Percentiles rank a stretch among this genome's conserved stretches.
These are phyloP conservation scores for Fraxinus baroniana DNA, from an alignment of 305 asterid genomes.

Conservation along the genomic window DNA sequence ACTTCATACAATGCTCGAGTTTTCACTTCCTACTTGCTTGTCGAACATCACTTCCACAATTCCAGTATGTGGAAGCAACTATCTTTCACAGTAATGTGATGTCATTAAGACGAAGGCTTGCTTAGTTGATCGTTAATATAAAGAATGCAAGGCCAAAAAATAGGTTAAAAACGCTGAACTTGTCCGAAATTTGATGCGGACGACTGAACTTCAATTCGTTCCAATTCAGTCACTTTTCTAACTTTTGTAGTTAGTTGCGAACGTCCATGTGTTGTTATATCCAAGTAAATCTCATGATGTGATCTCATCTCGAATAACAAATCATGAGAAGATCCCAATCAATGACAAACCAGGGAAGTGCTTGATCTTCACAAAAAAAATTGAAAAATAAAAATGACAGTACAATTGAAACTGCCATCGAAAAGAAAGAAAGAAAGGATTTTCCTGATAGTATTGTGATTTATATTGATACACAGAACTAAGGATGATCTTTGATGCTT, in stretches of 20 bases:
- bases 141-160: not conserved
- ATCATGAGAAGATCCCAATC: not conserved
- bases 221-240: not conserved
- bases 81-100: not conserved
- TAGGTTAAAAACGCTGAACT: not conserved
- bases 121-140: not conserved
- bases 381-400: not conserved
- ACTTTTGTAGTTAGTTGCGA: not conserved
- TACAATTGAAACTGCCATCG: not conserved
- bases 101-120: not conserved
- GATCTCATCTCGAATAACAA: not conserved
- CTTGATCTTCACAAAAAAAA: not conserved
- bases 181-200: not conserved
- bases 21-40: not conserved
- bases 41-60: not conserved
- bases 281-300: not conserved
- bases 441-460: not conserved
- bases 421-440: not conserved
- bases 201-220: not conserved
- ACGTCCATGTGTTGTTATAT: not conserved
- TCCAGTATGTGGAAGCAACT: not conserved
- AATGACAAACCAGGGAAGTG: not conserved
- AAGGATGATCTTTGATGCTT: not conserved
- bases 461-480: not conserved
- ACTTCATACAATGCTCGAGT: not conserved